A percentile compares a stretch with the other conserved stretches of the same genome.
Conservation (phyloP, 345 rosid genomes). For the Pistacia atlantica region DNA sequence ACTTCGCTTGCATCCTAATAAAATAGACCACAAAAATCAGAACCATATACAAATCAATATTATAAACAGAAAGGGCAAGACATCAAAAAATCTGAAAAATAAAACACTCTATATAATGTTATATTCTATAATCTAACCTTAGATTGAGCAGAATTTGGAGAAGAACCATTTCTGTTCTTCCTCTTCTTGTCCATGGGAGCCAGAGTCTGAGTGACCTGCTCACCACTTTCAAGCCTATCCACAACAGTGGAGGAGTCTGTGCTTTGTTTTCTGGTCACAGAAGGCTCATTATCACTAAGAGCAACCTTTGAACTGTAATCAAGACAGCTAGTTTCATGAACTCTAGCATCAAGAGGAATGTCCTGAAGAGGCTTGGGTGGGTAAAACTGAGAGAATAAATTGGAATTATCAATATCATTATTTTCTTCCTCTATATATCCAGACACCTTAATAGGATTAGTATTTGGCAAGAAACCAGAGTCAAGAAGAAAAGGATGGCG, state of each 20-base stretch:
- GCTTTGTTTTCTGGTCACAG: slow-evolving; percentile 44
- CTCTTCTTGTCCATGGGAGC: slow-evolving; percentile 35
- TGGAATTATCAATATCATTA: slow-evolving; percentile 5
- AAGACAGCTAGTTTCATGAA: slow-evolving; percentile 20
- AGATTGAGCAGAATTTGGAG: slow-evolving; percentile 33
- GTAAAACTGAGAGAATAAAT: slow-evolving; percentile 34
- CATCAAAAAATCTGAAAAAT: background rate
- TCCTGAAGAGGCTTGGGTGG: slow-evolving; percentile 15
- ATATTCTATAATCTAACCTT: slow-evolving; percentile 32
- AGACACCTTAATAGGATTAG: slow-evolving; percentile 24
- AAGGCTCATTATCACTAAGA: slow-evolving; percentile 36
- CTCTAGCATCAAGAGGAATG: slow-evolving; percentile 15
- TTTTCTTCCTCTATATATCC: slow-evolving; percentile 31
- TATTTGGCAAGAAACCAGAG: slow-evolving; percentile 40
- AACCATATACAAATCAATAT: background rate
- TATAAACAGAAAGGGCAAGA: background rate
- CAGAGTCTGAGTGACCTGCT: slow-evolving; percentile 50
- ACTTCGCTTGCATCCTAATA: slow-evolving; percentile 44
- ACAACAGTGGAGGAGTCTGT: slow-evolving; percentile 43
- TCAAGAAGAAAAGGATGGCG: slow-evolving; percentile 49
- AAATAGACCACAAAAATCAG: slow-evolving; percentile 11
- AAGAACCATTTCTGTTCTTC: slow-evolving; percentile 30
- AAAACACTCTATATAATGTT: background rate
- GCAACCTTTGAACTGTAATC: slow-evolving; percentile 25
- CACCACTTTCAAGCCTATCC: slow-evolving; percentile 46